A percentile compares a stretch with the other conserved stretches of the same genome.
Conservation (phyloP, 2,329 filamentous ascomycete genomes). For the Akanthomyces lecanii region DNA sequence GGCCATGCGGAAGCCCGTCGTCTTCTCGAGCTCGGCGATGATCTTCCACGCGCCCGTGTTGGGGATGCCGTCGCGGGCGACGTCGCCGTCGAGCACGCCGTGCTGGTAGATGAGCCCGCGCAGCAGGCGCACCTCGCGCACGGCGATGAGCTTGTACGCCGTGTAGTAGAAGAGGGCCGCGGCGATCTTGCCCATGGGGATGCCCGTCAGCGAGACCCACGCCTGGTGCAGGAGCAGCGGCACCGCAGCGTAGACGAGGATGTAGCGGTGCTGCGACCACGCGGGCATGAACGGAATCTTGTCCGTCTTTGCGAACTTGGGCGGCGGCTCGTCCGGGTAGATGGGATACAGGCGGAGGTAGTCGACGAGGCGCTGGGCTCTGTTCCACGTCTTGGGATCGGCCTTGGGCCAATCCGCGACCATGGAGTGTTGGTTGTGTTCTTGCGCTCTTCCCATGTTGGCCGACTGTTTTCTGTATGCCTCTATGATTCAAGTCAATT, state of each 20-base stretch:
- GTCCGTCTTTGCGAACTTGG: conserved; percentile 30
- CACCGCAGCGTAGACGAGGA: conserved; percentile 27
- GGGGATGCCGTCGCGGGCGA: conserved; percentile 32
- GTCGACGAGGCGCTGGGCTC: conserved; percentile 20
- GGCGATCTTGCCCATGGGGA: conserved; percentile 12
- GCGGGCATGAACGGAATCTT: conserved; percentile 28
- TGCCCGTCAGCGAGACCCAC: conserved; percentile 16
- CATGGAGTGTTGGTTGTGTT: conserved; percentile 21
- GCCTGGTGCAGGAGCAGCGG: conserved; percentile 25
- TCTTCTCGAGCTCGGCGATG: conserved; percentile 22
- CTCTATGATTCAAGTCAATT: not conserved
- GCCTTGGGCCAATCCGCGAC: conserved; percentile 21
- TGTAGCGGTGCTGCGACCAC: conserved; percentile 28
- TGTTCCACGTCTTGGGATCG: conserved; percentile 20
- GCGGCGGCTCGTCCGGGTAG: conserved; percentile 20
- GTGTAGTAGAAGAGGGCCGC: conserved; percentile 26
- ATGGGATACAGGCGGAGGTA: conserved; percentile 19
- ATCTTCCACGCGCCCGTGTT: conserved; percentile 27
- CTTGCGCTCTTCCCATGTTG: conserved; percentile 11
- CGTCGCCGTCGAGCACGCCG: conserved; percentile 27
- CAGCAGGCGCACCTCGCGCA: conserved; percentile 28
- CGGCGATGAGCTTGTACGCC: conserved; percentile 28
- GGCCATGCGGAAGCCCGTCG: conserved; percentile 22
- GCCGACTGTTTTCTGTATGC: not conserved
- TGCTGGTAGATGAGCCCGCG: conserved; percentile 28